Conservation (phyloP, 192 early-diverging fungal genomes). For the Linnemannia exigua region DNA sequence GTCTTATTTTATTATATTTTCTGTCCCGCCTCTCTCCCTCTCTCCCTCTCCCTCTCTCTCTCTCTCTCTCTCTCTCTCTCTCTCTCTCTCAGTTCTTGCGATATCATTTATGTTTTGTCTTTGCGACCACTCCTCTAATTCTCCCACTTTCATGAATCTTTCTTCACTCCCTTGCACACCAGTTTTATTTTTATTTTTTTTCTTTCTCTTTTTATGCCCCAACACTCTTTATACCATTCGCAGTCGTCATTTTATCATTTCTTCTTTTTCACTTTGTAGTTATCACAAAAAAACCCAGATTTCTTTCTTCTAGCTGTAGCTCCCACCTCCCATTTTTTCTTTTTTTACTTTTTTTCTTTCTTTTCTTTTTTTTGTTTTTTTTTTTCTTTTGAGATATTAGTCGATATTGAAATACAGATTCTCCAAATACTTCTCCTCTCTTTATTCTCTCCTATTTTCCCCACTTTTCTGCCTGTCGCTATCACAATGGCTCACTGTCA, state of each 20-base stretch:
- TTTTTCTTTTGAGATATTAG: neutral
- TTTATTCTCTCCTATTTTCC: neutral
- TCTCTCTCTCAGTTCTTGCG: neutral
- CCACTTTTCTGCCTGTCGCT: neutral
- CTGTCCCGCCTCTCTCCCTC: neutral
- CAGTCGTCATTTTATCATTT: neutral
- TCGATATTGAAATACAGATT: neutral
- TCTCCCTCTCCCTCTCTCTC: neutral
- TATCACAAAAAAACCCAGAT: neutral
- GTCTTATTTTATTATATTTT: constrained; percentile 3
- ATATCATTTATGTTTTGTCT: neutral
- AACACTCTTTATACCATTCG: neutral
- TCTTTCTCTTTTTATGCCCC: neutral
- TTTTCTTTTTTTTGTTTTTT: constrained; percentile 11
- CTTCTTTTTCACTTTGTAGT: neutral
- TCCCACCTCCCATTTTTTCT: neutral
- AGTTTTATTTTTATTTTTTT: neutral
- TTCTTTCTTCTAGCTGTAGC: neutral
- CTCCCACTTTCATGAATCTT: neutral
- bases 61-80: neutral
- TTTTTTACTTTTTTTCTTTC: neutral
- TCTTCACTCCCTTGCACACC: neutral
- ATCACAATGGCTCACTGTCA: too few relatives aligned
- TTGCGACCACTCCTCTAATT: neutral
- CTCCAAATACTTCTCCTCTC: neutral